Conservation (phyloP, 2,329 filamentous ascomycete species). For the Colletotrichum trifolii region DNA sequence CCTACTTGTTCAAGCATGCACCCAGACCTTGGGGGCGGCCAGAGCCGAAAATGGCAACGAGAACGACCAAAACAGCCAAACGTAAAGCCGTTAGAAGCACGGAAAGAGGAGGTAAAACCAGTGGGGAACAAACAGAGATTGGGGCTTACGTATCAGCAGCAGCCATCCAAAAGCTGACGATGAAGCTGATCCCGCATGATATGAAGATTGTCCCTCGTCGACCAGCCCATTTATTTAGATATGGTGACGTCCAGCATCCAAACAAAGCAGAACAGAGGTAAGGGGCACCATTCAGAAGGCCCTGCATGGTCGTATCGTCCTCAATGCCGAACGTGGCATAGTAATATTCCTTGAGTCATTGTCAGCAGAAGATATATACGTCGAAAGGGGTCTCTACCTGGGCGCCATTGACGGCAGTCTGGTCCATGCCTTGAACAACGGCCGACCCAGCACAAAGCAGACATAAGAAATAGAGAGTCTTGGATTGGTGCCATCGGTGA, state of each 20-base stretch:
- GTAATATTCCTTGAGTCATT: slow-evolving; percentile 47
- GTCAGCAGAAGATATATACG: slow-evolving; percentile 44
- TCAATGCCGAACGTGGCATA: slow-evolving; percentile 46
- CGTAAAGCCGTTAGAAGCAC: too few relatives aligned
- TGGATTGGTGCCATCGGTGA: slow-evolving; percentile 47
- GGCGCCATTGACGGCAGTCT: slow-evolving; percentile 73
- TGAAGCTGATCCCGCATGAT: slow-evolving; percentile 65
- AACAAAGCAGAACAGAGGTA: slow-evolving; percentile 62
- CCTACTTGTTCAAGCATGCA: too few relatives aligned
- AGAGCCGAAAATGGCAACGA: too few relatives aligned
- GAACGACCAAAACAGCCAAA: too few relatives aligned
- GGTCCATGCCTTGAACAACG: slow-evolving; percentile 71
- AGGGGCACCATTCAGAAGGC: slow-evolving; percentile 65
- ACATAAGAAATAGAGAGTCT: slow-evolving; percentile 49
- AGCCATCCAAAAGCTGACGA: slow-evolving; percentile 65
- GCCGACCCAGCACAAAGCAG: slow-evolving; percentile 21
- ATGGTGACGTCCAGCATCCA: slow-evolving; percentile 49
- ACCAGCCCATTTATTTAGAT: slow-evolving; percentile 69
- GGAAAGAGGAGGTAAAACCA: not conserved
- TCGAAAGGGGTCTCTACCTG: slow-evolving; percentile 53
- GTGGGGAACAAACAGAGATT: not conserved
- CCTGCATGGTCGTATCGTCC: slow-evolving; percentile 57
- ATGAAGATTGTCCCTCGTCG: slow-evolving; percentile 74
- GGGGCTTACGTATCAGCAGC: slow-evolving; percentile 59
- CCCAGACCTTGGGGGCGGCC: too few relatives aligned